A percentile compares a stretch with the other conserved stretches of the same genome.
phyloP scores from a whole-genome alignment of 495 filamentous ascomycete genomes.

The Friedmanniomyces endolithicus region DNA sequence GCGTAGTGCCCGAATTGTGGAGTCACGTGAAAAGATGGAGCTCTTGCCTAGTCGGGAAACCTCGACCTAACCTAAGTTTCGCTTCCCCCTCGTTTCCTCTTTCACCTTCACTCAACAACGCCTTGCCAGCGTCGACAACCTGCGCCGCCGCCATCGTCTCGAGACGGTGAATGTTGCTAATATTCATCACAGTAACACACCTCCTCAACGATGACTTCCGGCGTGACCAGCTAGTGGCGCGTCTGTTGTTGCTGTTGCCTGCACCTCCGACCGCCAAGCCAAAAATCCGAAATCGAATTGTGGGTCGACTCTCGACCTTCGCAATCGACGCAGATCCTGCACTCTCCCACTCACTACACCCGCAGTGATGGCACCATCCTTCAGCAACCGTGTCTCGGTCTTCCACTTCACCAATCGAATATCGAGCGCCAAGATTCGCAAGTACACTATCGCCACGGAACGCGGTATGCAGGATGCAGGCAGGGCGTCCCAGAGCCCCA shows the following conservation, averaged over 20 bases:
- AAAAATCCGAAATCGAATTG: background rate
- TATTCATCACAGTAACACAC: background rate
- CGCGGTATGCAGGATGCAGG: conserved; percentile 7
- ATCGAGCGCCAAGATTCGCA: conserved; percentile 18
- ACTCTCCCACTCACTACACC: background rate
- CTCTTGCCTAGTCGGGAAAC: background rate
- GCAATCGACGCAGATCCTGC: background rate
- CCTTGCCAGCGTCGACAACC: background rate
- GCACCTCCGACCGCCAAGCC: background rate
- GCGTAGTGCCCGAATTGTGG: no score
- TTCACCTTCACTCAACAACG: background rate
- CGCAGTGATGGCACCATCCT: background rate
- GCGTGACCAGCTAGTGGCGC: background rate
- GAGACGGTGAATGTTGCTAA: background rate
- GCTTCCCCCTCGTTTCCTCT: background rate
- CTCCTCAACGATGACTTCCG: background rate
- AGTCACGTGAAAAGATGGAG: background rate
- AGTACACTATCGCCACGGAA: conserved; percentile 18
- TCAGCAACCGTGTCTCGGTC: conserved; percentile 9
- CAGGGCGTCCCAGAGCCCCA: background rate
- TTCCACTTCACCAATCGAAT: conserved; percentile 19
- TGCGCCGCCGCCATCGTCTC: background rate
- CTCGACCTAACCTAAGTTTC: background rate
- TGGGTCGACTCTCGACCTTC: background rate
- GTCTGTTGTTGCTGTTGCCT: background rate